Evolutionary conservation across 192 early-diverging fungal species (phyloP).

Genomic region (Coemansia guatemalensis): DNA sequence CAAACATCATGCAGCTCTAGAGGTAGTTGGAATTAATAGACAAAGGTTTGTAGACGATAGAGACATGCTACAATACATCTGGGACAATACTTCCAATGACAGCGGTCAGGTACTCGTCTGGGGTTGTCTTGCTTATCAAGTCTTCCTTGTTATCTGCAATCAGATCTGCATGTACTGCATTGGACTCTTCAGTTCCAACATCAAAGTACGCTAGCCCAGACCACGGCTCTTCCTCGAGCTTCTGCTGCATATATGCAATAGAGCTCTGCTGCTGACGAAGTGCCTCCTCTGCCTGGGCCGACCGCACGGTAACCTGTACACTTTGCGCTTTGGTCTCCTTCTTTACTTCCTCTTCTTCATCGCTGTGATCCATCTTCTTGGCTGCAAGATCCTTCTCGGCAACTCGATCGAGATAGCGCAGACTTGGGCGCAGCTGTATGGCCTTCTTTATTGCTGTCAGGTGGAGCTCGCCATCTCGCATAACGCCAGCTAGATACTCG

Average conservation of each 20-base stretch:
- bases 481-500: conserved; percentile 80
- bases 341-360: conserved; percentile 68
- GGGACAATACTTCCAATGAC: conserved; percentile 45
- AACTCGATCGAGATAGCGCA: conserved; percentile 90
- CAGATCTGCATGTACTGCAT: conserved; percentile 12
- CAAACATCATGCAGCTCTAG: neutral
- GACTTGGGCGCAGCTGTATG: conserved; percentile 83
- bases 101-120: conserved; percentile 34
- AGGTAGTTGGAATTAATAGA: neutral
- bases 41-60: neutral
- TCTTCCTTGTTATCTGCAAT: conserved; percentile 32
- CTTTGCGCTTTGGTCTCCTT: conserved; percentile 33
- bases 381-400: conserved; percentile 71
- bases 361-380: conserved; percentile 65
- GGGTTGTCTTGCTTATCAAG: conserved; percentile 26
- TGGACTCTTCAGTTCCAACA: conserved; percentile 39
- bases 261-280: conserved; percentile 60
- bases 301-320: conserved; percentile 58
- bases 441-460: conserved; percentile 72
- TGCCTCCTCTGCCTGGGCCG: conserved; percentile 62
- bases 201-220: conserved; percentile 64
- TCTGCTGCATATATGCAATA: conserved; percentile 56
- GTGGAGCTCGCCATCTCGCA: conserved; percentile 84
- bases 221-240: conserved; percentile 74
- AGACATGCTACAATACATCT: conserved; percentile 8